Evolutionary conservation across 2,329 filamentous ascomycete species (phyloP).

Genomic region (Neopestalotiopsis sp.): DNA sequence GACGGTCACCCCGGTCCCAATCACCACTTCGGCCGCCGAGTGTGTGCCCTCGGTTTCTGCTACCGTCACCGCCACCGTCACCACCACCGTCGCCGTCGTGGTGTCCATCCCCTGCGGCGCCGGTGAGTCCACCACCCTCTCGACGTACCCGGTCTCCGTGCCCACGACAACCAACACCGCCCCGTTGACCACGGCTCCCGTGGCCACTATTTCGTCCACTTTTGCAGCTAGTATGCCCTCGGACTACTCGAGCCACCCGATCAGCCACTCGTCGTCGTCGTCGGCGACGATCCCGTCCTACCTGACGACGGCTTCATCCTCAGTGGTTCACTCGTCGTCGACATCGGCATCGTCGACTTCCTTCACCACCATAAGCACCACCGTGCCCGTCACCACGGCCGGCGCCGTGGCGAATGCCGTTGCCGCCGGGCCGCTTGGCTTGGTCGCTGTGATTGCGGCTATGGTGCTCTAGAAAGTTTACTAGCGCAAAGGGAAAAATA

Average conservation of each 20-base stretch:
- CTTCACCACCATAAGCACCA: background rate
- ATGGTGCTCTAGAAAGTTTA: background rate
- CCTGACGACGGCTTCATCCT: too few relatives aligned
- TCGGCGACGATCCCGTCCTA: too few relatives aligned
- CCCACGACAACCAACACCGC: too few relatives aligned
- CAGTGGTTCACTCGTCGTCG: too few relatives aligned
- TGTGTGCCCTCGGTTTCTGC: too few relatives aligned
- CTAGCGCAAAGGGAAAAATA: background rate
- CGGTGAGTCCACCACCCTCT: background rate
- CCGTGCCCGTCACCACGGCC: constrained; percentile 4
- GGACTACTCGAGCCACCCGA: background rate
- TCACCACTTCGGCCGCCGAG: too few relatives aligned
- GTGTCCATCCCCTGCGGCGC: background rate
- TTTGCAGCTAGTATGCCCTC: background rate
- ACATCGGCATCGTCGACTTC: background rate
- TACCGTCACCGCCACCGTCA: too few relatives aligned
- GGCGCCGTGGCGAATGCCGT: background rate
- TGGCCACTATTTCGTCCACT: background rate
- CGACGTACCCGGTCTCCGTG: background rate
- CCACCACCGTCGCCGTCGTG: background rate
- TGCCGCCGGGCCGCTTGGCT: background rate
- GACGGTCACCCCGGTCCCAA: too few relatives aligned
- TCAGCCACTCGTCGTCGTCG: background rate
- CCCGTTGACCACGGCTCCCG: background rate
- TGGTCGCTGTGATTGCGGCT: constrained; percentile 13